These are phyloP conservation scores for Staphylotrichum tortipilum DNA, from an alignment of 495 filamentous ascomycete genomes.

Conservation along the genomic window DNA sequence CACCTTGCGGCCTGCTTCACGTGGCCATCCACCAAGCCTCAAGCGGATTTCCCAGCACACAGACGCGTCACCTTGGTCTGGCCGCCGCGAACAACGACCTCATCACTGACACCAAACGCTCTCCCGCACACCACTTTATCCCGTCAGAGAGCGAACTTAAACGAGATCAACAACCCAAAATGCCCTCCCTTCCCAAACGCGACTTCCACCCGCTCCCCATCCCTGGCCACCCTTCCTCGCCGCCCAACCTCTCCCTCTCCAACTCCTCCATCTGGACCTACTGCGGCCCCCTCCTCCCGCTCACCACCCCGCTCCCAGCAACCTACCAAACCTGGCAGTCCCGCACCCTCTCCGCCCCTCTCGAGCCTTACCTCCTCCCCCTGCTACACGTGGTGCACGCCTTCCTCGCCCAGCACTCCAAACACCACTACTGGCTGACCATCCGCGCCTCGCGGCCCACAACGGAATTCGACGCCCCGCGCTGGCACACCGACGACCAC, in stretches of 20 bases:
- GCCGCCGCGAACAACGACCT: too few species aligned
- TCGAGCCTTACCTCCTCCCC: slow-evolving; percentile 12
- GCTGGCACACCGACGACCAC: slow-evolving; percentile 31
- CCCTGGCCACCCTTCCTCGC: background rate
- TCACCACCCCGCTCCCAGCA: background rate
- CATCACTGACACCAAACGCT: too few species aligned
- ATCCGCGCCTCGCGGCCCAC: slow-evolving; percentile 28
- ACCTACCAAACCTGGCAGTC: background rate
- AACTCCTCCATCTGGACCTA: slow-evolving; percentile 2
- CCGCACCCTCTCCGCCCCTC: background rate
- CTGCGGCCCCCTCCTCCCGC: background rate
- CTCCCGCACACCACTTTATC: too few species aligned
- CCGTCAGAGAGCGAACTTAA: too few species aligned
- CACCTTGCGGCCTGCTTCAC: too few species aligned
- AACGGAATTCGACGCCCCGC: slow-evolving; percentile 22
- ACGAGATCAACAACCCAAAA: background rate
- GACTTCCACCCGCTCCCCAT: background rate
- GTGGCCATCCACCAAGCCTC: too few species aligned
- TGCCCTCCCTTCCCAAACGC: background rate
- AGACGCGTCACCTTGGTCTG: too few species aligned
- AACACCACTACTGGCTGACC: slow-evolving; percentile 28
- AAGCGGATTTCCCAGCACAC: too few species aligned
- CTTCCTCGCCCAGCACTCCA: slow-evolving; percentile 14
- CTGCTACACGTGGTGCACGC: slow-evolving; percentile 21
- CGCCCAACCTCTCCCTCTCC: background rate